Conservation (phyloP, 345 rosid genomes). For the Bruguiera gymnorhiza region DNA sequence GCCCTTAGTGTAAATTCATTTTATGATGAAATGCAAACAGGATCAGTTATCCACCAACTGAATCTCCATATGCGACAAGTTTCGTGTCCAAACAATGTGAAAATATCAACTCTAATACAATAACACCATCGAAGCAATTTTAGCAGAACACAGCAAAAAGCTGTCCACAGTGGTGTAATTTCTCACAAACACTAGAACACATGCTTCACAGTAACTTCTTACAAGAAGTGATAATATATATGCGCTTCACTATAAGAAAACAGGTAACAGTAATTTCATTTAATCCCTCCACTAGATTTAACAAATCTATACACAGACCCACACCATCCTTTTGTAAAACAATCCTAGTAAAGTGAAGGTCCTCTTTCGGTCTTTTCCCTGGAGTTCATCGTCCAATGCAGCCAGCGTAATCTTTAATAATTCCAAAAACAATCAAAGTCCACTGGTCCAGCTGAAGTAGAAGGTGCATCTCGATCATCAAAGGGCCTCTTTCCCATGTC, state of each 20-base stretch:
- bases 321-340: constrained; percentile 5
- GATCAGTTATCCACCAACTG: constrained; percentile 46
- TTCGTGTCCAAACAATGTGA: constrained; percentile 15
- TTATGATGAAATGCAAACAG: constrained; percentile 8
- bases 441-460: constrained; percentile 39
- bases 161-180: too few species aligned
- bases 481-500: constrained; percentile 42
- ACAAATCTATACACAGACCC: constrained; percentile 35
- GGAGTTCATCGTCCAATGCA: not conserved
- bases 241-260: constrained; percentile 14
- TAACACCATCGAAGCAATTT: not conserved
- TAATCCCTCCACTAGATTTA: constrained; percentile 17
- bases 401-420: constrained; percentile 34
- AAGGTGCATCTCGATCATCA: constrained; percentile 48
- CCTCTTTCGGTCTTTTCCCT: not conserved
- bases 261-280: constrained; percentile 8
- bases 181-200: too few species aligned
- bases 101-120: constrained; percentile 9
- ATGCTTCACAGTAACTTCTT: constrained; percentile 6
- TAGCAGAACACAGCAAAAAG: not conserved
- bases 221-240: constrained; percentile 15
- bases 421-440: constrained; percentile 65
- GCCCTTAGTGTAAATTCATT: not conserved
- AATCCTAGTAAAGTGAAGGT: constrained; percentile 1
- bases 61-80: constrained; percentile 37